phyloP scores from a whole-genome alignment of 371 early-diverging fungal species.

The Mortierella polycephala region DNA sequence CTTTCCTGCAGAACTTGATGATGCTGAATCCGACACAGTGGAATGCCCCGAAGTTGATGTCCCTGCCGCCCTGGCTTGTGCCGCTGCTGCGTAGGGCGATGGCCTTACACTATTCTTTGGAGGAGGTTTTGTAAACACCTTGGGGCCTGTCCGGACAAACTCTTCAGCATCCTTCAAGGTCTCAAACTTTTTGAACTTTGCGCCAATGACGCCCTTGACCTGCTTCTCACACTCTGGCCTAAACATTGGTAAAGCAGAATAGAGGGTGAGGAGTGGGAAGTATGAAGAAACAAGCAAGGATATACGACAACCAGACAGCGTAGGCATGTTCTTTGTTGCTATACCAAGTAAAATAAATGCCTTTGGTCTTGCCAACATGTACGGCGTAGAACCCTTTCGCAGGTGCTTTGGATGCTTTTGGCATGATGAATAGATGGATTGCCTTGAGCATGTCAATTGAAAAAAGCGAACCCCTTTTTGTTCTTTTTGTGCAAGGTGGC shows the following conservation, averaged over 20 bases:
- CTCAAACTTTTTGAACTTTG: constrained; percentile 71
- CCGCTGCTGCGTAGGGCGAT: constrained; percentile 8
- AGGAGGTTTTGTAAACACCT: constrained; percentile 15
- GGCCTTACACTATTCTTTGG: constrained; percentile 10
- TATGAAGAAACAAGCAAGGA: not conserved
- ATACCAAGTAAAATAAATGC: constrained; percentile 69
- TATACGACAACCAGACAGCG: not conserved
- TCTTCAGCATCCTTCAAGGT: constrained; percentile 60
- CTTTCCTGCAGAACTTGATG: constrained; percentile 5
- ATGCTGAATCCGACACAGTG: not conserved
- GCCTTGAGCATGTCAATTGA: constrained; percentile 22
- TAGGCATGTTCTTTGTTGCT: not conserved
- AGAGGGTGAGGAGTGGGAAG: not conserved
- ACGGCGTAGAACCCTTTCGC: constrained; percentile 67
- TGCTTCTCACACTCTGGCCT: constrained; percentile 71
- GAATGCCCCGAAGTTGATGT: constrained; percentile 3
- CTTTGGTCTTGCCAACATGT: constrained; percentile 61
- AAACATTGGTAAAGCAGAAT: not conserved
- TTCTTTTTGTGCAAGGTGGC: not conserved
- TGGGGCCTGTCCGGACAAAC: constrained; percentile 51
- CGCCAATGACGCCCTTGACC: constrained; percentile 63
- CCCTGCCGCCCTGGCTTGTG: constrained; percentile 14
- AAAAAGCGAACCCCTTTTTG: not conserved
- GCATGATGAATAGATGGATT: constrained; percentile 38
- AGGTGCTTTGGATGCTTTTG: constrained; percentile 41